phyloP scores from a whole-genome alignment of 208 protist genomes.

The Crithidia sp. region DNA sequence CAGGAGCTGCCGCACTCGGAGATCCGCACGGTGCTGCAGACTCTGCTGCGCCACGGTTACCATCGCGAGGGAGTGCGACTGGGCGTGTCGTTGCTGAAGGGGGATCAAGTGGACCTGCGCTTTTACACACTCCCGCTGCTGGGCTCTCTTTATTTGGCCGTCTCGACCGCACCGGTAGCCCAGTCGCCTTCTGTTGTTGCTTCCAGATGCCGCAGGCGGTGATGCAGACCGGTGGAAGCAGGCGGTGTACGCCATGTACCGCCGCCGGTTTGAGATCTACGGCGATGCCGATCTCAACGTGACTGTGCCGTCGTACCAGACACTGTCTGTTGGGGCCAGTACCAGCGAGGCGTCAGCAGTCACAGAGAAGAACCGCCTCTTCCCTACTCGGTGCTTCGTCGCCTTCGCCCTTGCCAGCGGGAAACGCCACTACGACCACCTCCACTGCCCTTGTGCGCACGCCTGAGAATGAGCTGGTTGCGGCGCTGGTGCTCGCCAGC shows the following conservation, averaged over 20 bases:
- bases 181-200: background rate
- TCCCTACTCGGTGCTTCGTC: background rate
- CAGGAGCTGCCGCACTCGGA: constrained; percentile 64
- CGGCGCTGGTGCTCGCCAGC: constrained; percentile 30
- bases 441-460: constrained; percentile 16
- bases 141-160: constrained; percentile 65
- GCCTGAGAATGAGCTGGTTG: constrained; percentile 27
- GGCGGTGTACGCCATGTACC: constrained; percentile 33
- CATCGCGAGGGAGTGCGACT: constrained; percentile 39
- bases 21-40: constrained; percentile 44
- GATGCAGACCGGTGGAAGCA: constrained; percentile 26
- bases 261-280: constrained; percentile 33
- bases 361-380: background rate
- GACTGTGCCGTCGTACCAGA: constrained; percentile 2
- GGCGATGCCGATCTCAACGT: constrained; percentile 23
- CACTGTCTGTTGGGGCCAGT: constrained; percentile 5
- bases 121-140: constrained; percentile 71
- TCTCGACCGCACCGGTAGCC: constrained; percentile 9
- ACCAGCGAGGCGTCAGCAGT: background rate
- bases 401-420: background rate
- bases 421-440: background rate
- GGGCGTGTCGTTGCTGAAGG: constrained; percentile 45
- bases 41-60: constrained; percentile 60
- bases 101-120: constrained; percentile 67
- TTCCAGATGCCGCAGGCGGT: background rate